Conservation (phyloP, 2,329 filamentous ascomycete genomes). For the Uncinocarpus reesii region DNA sequence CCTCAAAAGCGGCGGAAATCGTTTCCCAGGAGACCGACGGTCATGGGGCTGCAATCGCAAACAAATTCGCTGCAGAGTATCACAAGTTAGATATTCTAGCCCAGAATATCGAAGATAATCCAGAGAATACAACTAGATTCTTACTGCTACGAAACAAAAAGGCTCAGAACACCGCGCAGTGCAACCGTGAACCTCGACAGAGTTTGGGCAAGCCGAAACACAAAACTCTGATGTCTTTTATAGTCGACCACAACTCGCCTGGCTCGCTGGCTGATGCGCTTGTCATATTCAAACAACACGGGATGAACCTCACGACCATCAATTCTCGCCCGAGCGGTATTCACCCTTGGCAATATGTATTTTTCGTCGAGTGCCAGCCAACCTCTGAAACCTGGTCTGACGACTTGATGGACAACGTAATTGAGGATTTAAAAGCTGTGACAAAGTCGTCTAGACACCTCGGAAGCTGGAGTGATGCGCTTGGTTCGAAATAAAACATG, state of each 20-base stretch:
- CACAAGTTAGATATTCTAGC: slow-evolving; percentile 57
- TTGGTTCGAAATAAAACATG: not conserved
- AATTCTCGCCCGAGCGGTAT: slow-evolving; percentile 70
- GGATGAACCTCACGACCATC: slow-evolving; percentile 80
- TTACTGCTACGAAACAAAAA: slow-evolving; percentile 34
- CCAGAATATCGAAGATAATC: slow-evolving; percentile 39
- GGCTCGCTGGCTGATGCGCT: slow-evolving; percentile 77
- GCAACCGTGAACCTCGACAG: not conserved
- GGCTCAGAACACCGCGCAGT: slow-evolving; percentile 20
- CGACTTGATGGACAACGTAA: slow-evolving; percentile 24
- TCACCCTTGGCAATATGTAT: slow-evolving; percentile 78
- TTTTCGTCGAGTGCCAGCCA: slow-evolving; percentile 83
- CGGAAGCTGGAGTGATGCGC: slow-evolving; percentile 33
- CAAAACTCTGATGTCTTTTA: slow-evolving; percentile 76
- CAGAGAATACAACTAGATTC: slow-evolving; percentile 41
- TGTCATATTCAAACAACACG: slow-evolving; percentile 61
- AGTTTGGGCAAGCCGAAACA: not conserved
- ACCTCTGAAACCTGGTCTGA: slow-evolving; percentile 21
- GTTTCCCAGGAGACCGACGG: slow-evolving; percentile 49
- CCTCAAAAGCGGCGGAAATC: slow-evolving; percentile 72
- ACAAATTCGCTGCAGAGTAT: slow-evolving; percentile 58
- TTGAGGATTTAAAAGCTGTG: slow-evolving; percentile 27
- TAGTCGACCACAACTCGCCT: slow-evolving; percentile 62
- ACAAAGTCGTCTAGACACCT: slow-evolving; percentile 33
- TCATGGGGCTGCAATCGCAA: slow-evolving; percentile 66